phyloP scores from a whole-genome alignment of 495 filamentous ascomycete species.

The Tirmania nivea region DNA sequence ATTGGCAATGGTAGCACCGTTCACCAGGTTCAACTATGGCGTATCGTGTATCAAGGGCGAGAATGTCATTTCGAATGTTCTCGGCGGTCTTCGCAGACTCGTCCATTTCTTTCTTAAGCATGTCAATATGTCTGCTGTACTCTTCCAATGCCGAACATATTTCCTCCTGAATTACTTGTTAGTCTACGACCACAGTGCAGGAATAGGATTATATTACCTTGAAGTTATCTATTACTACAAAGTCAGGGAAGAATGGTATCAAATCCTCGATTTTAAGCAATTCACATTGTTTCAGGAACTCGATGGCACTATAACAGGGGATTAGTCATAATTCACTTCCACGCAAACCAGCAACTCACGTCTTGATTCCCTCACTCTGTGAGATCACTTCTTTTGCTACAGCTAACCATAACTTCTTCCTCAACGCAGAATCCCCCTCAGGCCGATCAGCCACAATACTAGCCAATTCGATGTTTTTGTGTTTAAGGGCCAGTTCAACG shows the following conservation, averaged over 20 bases:
- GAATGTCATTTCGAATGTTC: constrained; percentile 73
- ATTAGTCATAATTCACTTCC: not conserved
- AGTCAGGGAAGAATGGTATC: constrained; percentile 96
- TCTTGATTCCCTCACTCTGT: constrained; percentile 68
- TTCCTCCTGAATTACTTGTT: constrained; percentile 32
- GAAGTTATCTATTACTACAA: constrained; percentile 97
- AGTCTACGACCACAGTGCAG: not conserved
- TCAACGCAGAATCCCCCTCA: constrained; percentile 49
- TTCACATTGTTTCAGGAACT: constrained; percentile 79
- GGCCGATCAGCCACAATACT: constrained; percentile 75
- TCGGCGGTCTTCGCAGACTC: constrained; percentile 66
- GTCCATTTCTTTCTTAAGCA: constrained; percentile 87
- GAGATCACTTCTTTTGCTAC: constrained; percentile 83
- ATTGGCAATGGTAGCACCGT: constrained; percentile 65
- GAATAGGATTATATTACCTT: constrained; percentile 26
- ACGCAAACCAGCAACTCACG: constrained; percentile 14
- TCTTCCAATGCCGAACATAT: constrained; percentile 85
- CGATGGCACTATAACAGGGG: constrained; percentile 36
- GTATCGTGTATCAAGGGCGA: constrained; percentile 62
- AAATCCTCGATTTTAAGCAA: constrained; percentile 86
- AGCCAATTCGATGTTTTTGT: constrained; percentile 74
- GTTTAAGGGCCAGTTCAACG: constrained; percentile 72
- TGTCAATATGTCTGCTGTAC: constrained; percentile 74
- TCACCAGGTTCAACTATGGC: constrained; percentile 95
- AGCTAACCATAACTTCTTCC: constrained; percentile 86